Base-by-base conservation (phyloP, 805 yeast genomes). In the Candida coleopterorum region DNA sequence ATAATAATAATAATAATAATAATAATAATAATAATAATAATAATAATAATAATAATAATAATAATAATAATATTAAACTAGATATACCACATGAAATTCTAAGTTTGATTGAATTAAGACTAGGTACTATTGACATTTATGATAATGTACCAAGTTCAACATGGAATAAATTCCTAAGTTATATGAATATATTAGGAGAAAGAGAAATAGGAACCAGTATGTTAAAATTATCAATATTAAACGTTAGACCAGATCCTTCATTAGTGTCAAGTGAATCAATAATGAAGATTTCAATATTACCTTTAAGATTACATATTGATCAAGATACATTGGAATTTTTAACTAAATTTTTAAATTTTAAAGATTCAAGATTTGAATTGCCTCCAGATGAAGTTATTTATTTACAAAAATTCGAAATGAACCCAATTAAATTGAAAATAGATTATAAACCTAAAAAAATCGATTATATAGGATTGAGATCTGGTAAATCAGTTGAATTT, bases 391-490 rank as follows among this genome's bases (percentile, higher is more conserved):
- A 83, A 40, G 71, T 75, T 5, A 50, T 77, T 1, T 89, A 75
- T 50, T 68, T 88, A 31, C 87, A 85, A 47, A 78, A 78, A 50
- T 71, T 87, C 24, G 74, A 74, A 29, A 70, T 88, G 4, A 72
- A 74, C 39, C 64, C 79, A 0, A 60, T 85, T 2, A 71, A 68
- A 32, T 54, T 93, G 15, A 79, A 79, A 43, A 64, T 93, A 27
- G 97, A 93, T 57, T 93, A 93, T 56, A 88, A 87, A 53, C 97
- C 98, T 0, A 88, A 88, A 54, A 84, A 79, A 46, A 71, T 90
- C 20, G 95, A 90, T 55, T 85, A 84, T 52, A 75, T 79, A 2
- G 96, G 95, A 0, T 71, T 89, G 21, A 68, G 85, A 40, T 82
- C 96, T 0, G 97, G 97, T 0, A 87, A 82, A 42, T 75, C 87